Base-by-base conservation (phyloP, 768 basidiomycete species). In the Hortiboletus flavorubellus region DNA sequence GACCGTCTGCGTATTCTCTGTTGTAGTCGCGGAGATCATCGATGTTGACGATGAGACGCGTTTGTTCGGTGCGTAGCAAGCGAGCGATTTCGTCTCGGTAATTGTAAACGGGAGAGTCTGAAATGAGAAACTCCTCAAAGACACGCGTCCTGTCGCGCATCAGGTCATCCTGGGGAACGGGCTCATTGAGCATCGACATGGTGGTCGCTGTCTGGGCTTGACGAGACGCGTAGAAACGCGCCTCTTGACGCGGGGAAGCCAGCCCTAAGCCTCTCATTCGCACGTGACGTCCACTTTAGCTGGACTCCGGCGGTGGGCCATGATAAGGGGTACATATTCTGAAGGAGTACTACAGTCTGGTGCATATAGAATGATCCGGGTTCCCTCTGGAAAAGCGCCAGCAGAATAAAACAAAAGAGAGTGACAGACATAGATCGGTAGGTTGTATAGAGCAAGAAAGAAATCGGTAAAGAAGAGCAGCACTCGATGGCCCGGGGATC, bases 11-110 rank as follows among this genome's bases (percentile, higher is more conserved):
- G 53, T 85, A 89, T 58, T 91, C 86, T 67, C 94, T 85, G 70
- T 91, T 84, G 71, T 92, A 91, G 73, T 93, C 92, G 74, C 96
- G 87, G 64, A 98, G 75, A 75, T 98, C 93, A 72, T 98, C 95
- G 63, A 98, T 81, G 72, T 97, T 98, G 70, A 99, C 84, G 64
- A 95, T 85, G 65, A 98, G 86, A 70, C 97, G 85, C 66, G 91
- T 87, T 67, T 87, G 85, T 64, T 90, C 87, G 18, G 80, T 78
- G 53, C 89, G 85, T 46, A 98, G 81, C 85, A 98, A 84, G 62
- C 85, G 82, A 43, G 81, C 78, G 60, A 96, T 87, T 54, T 89
- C 87, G 64, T 93, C 87, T 64, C 86, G 83, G 77, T 96, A 95
- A 72, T 91, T 91, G 78, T 84, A 85, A 18, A 84, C 64, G 29